Conservation (phyloP, 192 early-diverging fungal genomes). For the Entrophospora sp. region DNA sequence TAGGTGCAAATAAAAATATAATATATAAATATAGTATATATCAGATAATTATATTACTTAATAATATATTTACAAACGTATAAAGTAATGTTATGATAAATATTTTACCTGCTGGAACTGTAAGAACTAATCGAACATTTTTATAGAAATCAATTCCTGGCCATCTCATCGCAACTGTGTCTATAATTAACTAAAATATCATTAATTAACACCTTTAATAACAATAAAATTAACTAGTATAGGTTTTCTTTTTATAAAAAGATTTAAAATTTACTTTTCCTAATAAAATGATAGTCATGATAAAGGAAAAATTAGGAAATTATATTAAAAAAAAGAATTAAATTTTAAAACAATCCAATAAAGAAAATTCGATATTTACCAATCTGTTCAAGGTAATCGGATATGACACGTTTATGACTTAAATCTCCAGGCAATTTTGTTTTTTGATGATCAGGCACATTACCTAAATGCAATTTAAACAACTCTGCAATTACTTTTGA, state of each 20-base stretch:
- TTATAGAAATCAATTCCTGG: neutral
- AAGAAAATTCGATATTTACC: neutral
- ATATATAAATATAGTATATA: neutral
- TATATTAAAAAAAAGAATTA: neutral
- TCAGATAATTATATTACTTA: neutral
- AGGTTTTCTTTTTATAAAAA: too few species aligned
- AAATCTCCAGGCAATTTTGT: neutral
- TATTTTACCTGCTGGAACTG: neutral
- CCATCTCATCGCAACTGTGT: neutral
- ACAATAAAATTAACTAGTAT: too few species aligned
- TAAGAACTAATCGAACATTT: neutral
- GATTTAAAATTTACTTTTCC: too few species aligned
- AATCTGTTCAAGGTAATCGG: neutral
- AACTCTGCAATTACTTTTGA: neutral
- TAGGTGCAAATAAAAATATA: neutral
- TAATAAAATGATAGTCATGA: neutral
- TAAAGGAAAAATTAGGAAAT: neutral
- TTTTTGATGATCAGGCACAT: neutral
- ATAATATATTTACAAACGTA: too few species aligned
- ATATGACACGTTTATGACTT: neutral
- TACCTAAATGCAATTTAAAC: constrained; percentile 4
- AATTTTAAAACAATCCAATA: neutral
- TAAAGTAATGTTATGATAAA: too few species aligned
- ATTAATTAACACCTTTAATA: too few species aligned
- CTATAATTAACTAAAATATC: neutral